These are phyloP conservation scores for Fusarium sp. DNA, from an alignment of 2,329 filamentous ascomycete species.

Conservation along the genomic window DNA sequence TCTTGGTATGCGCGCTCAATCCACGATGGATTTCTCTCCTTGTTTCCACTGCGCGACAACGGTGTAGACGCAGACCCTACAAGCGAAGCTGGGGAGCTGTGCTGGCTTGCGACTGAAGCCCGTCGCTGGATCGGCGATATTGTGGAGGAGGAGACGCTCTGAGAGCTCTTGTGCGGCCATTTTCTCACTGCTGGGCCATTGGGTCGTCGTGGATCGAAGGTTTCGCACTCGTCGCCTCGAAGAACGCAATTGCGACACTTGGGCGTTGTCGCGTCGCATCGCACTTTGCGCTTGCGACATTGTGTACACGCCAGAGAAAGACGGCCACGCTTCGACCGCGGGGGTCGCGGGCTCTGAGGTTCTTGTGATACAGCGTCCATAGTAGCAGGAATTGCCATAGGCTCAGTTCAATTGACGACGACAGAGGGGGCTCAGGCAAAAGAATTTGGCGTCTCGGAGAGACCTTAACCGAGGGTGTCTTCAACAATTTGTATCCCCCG, in stretches of 20 bases:
- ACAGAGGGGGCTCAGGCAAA: neutral
- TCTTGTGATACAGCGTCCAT: slow-evolving; percentile 21
- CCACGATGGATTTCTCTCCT: slow-evolving; percentile 36
- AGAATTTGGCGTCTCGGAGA: neutral
- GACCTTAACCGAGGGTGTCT: slow-evolving; percentile 26
- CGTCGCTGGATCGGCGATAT: slow-evolving; percentile 21
- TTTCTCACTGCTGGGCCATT: slow-evolving; percentile 41
- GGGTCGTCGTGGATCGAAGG: slow-evolving; percentile 39
- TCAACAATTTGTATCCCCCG: slow-evolving; percentile 40
- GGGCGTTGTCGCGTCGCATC: slow-evolving; percentile 43
- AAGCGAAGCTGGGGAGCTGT: slow-evolving; percentile 38
- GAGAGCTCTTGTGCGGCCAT: slow-evolving; percentile 37
- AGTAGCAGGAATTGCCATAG: neutral
- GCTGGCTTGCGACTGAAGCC: slow-evolving; percentile 33
- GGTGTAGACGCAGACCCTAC: slow-evolving; percentile 20
- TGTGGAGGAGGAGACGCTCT: neutral
- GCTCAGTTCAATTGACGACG: neutral
- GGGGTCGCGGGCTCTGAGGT: slow-evolving; percentile 18
- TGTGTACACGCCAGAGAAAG: slow-evolving; percentile 39
- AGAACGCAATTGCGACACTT: slow-evolving; percentile 45
- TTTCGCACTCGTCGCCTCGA: slow-evolving; percentile 39
- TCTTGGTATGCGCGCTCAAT: slow-evolving; percentile 42
- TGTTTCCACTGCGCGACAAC: neutral
- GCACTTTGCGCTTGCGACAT: slow-evolving; percentile 43
- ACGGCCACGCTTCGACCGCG: slow-evolving; percentile 28